Evolutionary conservation across 805 yeast species (phyloP), one percentile per base, ranked within the genome.

Genomic region (Clavispora carvajalis): DNA sequence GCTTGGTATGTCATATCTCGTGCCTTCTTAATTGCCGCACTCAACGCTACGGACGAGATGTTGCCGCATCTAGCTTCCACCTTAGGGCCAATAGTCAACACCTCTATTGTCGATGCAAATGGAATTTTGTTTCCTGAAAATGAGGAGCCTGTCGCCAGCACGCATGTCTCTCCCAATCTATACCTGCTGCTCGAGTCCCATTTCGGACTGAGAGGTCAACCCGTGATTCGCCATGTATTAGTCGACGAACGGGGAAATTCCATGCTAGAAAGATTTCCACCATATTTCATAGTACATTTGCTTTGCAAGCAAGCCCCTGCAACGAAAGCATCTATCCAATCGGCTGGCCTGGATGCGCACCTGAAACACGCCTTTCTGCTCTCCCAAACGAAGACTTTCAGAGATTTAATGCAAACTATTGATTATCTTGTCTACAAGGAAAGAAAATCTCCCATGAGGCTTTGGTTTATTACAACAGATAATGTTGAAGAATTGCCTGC

Each of bases 151-250:
- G 51, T 44, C 21, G 48, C 50, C n/a, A 46, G 55, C 11, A 42
- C 46, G 33, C 52, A 49, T 29, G 58, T 82, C 0, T 61, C 76
- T 0, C 72, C 71, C 6, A 57, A 62, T 5, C 65, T 74, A 2
- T 81, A 76, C 48, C 51, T 64, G 3, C 53, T 64, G 43, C 55
- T 82, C 8, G 58, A 55, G 1, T 63, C 66, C 23, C 76, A 83
- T 80, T 81, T 79, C 55, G 85, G 84, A 0, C 37, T 75, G 17
- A 53, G 59, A 1, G 69, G 71, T 1, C 55, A 45, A 7, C 68
- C 71, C 1, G 61, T 67, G 8, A 44, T 60, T 5, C 57, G 73
- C 36, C 54, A 55, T 17, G 39, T 67, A 4, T 42, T 60, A 5
- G 34, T 50, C 3, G 57, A 62, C 39, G 49, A 48, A 13, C 53